Evolutionary conservation across 768 basidiomycete genomes (phyloP).

Genomic region (Tricholoma sp.): DNA sequence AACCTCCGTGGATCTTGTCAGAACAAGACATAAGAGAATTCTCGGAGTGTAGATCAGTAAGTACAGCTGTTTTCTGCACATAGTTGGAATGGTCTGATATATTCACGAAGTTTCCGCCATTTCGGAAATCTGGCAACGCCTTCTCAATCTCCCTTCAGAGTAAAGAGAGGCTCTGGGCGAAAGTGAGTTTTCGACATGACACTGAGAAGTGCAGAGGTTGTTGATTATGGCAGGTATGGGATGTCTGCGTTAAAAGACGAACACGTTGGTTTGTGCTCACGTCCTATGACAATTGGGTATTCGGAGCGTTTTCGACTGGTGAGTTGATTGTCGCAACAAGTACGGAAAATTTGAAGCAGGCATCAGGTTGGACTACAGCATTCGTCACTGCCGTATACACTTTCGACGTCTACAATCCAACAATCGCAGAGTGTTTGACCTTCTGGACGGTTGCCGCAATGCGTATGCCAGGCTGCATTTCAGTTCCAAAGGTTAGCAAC

Average conservation of each 20-base stretch:
- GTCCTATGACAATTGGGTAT: slow-evolving; percentile 56
- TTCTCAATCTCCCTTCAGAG: slow-evolving; percentile 31
- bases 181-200: slow-evolving; percentile 27
- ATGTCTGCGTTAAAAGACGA: slow-evolving; percentile 42
- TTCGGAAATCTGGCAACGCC: slow-evolving; percentile 25
- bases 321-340: background rate
- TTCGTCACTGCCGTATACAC: slow-evolving; percentile 44
- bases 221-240: slow-evolving; percentile 42
- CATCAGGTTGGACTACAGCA: slow-evolving; percentile 47
- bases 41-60: slow-evolving; percentile 37
- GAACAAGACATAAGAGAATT: slow-evolving; percentile 51
- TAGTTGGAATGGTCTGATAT: slow-evolving; percentile 11
- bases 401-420: slow-evolving; percentile 36
- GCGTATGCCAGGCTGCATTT: slow-evolving; percentile 28
- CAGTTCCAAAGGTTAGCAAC: slow-evolving; percentile 37
- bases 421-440: slow-evolving; percentile 44
- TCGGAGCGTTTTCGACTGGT: slow-evolving; percentile 59
- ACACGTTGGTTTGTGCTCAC: slow-evolving; percentile 56
- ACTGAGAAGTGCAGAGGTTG: background rate
- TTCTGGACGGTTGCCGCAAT: slow-evolving; percentile 57
- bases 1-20: slow-evolving; percentile 57
- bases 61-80: slow-evolving; percentile 4
- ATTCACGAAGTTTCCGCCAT: slow-evolving; percentile 35
- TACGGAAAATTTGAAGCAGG: background rate
- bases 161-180: slow-evolving; percentile 56